Evolutionary conservation across 2,329 filamentous ascomycete species (phyloP), one percentile per base, ranked within the genome.

Genomic region (Trichophyton rubrum): DNA sequence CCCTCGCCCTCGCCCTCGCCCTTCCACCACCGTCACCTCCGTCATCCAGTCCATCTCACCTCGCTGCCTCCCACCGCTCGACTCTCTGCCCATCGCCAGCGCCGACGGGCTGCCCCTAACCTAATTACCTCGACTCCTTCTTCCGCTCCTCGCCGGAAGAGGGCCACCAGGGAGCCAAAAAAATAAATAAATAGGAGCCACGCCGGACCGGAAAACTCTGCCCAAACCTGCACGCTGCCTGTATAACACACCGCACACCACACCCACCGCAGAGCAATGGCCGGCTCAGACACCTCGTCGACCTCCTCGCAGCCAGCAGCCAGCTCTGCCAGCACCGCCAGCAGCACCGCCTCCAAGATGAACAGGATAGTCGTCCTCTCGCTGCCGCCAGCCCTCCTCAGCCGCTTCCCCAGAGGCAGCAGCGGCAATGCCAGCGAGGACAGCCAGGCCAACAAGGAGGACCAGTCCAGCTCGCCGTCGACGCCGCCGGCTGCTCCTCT

Each of bases 331-430:
- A 62, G 65, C 67, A 30, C 63, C 65, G 17, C 59, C 22, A 24
- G 49, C 45, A 51, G 45, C 45, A 51, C 9, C 27, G 27, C 3
- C 13, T 8, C 22, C 22, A 33, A 30, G 27, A n/a, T 13, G 65
- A 71, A 67, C 61, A 68, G 66, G 65, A 64, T 65, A 24, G 62
- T 77, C 56, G 65, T 72, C 60, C 69, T 78, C n/a, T 75, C 72
- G 66, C 65, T 78, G 53, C 69, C 74, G 6, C 65, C 73, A 3
- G 65, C 68, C 7, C 38, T 71, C 4, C 67, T 78, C n/a, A 67
- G 69, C 62, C 70, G 70, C 38, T 76, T 77, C 58, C 63, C 67
- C 17, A 65, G 62, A 15, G 55, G 65, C 56, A 64, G 8, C 33
- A 38, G 65, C 59, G 33, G 22, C 33, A 57, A 7, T 13, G 24